These are phyloP conservation scores for Serendipita indica DNA, from an alignment of 768 basidiomycete species.

Conservation along the genomic window DNA sequence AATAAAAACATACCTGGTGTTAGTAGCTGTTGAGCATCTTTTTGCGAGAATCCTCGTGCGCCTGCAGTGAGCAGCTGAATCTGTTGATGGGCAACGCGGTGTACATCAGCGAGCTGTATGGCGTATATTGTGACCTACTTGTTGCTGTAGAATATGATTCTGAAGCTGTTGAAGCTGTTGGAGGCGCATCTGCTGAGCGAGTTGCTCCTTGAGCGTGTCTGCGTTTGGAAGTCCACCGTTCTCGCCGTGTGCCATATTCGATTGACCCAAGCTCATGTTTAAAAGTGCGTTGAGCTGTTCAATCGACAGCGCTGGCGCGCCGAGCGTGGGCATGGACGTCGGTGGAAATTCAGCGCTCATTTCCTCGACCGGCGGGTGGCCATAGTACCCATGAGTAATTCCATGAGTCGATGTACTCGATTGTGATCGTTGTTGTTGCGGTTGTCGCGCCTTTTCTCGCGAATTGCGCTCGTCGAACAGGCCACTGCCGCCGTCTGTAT, in stretches of 20 bases:
- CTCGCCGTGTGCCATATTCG: not conserved
- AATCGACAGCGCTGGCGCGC: not conserved
- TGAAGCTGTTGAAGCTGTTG: constrained; percentile 68
- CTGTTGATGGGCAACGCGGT: constrained; percentile 24
- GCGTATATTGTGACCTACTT: constrained; percentile 40
- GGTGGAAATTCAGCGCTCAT: not conserved
- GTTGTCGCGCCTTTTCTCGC: constrained; percentile 1
- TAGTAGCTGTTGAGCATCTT: constrained; percentile 38
- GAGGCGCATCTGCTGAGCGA: constrained; percentile 46
- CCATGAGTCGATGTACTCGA: not conserved
- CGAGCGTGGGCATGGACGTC: not conserved
- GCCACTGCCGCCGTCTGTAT: not conserved
- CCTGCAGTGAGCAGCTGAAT: constrained; percentile 48
- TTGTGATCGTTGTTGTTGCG: not conserved
- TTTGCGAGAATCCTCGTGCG: constrained; percentile 11
- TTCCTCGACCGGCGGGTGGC: not conserved
- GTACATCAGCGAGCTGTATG: constrained; percentile 17
- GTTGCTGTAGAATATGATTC: constrained; percentile 79
- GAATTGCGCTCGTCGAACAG: not conserved
- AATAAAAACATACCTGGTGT: constrained; percentile 42
- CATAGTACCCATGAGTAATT: not conserved
- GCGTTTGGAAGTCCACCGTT: not conserved
- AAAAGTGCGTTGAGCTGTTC: constrained; percentile 3
- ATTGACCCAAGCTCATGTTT: not conserved
- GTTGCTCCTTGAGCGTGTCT: constrained; percentile 17